Conservation (phyloP, 2,329 filamentous ascomycete genomes). For the Talaromyces sp. region DNA sequence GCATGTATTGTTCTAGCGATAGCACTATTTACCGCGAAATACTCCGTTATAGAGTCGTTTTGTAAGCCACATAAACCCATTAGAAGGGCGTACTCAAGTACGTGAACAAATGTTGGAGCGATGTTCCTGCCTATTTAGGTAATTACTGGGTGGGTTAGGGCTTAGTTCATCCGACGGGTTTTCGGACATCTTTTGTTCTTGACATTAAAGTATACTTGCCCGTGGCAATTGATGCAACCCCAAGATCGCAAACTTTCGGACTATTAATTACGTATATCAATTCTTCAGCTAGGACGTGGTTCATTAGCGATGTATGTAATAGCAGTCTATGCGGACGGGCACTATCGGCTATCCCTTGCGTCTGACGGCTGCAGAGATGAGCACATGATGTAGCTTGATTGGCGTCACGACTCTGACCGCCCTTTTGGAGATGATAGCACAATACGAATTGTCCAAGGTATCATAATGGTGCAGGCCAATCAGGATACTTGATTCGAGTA, state of each 20-base stretch:
- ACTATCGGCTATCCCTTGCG: slow-evolving; percentile 14
- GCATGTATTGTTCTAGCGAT: not conserved
- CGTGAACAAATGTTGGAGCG: not conserved
- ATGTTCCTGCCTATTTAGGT: slow-evolving; percentile 3
- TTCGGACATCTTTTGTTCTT: too few species aligned
- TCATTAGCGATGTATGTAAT: not conserved
- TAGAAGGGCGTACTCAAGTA: not conserved
- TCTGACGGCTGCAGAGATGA: slow-evolving; percentile 10
- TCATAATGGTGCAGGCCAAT: slow-evolving; percentile 6
- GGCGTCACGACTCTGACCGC: slow-evolving; percentile 14
- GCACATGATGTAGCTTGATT: slow-evolving; percentile 12
- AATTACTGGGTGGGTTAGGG: slow-evolving; percentile 1
- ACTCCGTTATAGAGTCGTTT: not conserved
- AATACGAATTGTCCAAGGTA: slow-evolving; percentile 8
- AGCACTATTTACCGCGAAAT: not conserved
- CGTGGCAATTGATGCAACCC: not conserved
- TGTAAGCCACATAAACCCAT: too few species aligned
- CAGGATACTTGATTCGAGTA: not conserved
- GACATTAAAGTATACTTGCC: not conserved
- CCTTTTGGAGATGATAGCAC: slow-evolving; percentile 5
- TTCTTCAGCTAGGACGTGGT: not conserved
- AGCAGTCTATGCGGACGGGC: not conserved
- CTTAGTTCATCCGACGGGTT: not conserved
- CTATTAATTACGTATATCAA: not conserved
- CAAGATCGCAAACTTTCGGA: not conserved